A percentile compares a stretch with the other conserved stretches of the same genome.
phyloP scores from a whole-genome alignment of 352 stramenopile genomes.

The Phytophthora fragariae region DNA sequence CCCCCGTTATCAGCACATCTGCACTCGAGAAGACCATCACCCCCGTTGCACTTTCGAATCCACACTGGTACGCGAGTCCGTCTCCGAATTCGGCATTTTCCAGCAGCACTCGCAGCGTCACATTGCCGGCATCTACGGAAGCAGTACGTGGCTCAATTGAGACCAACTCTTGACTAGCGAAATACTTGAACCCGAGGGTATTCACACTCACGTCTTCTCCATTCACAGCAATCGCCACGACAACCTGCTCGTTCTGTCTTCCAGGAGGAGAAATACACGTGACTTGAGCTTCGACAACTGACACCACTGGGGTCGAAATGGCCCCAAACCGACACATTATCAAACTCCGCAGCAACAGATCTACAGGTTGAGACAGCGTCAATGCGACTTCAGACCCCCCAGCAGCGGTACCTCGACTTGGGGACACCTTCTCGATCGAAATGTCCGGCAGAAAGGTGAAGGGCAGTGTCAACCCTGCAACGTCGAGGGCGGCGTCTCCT shows the following conservation, averaged over 20 bases:
- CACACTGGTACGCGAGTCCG: constrained; percentile 34
- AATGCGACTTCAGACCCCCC: constrained; percentile 42
- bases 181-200: constrained; percentile 35
- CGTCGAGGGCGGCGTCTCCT: constrained; percentile 9
- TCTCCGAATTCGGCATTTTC: constrained; percentile 16
- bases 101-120: constrained; percentile 31
- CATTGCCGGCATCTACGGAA: constrained; percentile 25
- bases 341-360: constrained; percentile 5
- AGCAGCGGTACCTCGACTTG: constrained; percentile 25
- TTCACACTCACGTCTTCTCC: constrained; percentile 32
- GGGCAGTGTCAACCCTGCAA: constrained; percentile 16
- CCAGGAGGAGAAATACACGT: constrained; percentile 33
- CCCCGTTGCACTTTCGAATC: constrained; percentile 28
- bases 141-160: constrained; percentile 37
- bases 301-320: constrained; percentile 8
- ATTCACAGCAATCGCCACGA: constrained; percentile 37
- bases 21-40: constrained; percentile 22
- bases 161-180: constrained; percentile 29
- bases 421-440: constrained; percentile 27
- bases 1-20: constrained; percentile 4
- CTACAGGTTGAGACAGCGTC: constrained; percentile 30
- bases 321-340: constrained; percentile 46
- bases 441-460: constrained; percentile 49
- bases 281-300: constrained; percentile 20
- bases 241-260: constrained; percentile 17